Conservation (phyloP, 306 rosid genomes). For the Fagus crenata region DNA sequence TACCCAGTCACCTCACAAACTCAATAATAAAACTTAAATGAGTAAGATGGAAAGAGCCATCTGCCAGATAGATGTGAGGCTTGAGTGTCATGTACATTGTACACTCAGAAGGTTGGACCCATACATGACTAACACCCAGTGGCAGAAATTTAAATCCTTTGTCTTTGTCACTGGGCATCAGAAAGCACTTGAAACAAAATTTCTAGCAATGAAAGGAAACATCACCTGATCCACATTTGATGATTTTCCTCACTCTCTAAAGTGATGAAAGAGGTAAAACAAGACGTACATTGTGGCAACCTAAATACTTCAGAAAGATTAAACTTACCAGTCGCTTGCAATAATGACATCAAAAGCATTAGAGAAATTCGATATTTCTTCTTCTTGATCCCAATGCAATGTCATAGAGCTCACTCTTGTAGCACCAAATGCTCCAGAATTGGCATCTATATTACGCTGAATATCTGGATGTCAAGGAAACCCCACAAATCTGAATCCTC, state of each 20-base stretch:
- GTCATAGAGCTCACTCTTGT: conserved; percentile 70
- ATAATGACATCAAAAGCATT: conserved; percentile 66
- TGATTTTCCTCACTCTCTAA: background rate
- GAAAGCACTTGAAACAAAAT: background rate
- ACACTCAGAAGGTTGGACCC: conserved; percentile 5
- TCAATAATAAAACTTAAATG: conserved; percentile 6
- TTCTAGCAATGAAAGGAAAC: conserved; percentile 1
- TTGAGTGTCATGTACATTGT: background rate
- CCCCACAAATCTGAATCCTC: conserved; percentile 5
- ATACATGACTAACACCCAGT: conserved; percentile 1
- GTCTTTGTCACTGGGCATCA: background rate
- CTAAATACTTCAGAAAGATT: conserved; percentile 16
- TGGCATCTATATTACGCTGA: conserved; percentile 70
- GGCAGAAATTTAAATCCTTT: conserved; percentile 10
- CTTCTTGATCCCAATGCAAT: conserved; percentile 84
- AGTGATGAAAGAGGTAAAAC: conserved; percentile 6
- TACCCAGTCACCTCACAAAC: conserved; percentile 34
- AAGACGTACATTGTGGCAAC: conserved; percentile 3
- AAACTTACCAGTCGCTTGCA: conserved; percentile 79
- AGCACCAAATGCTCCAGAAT: conserved; percentile 69
- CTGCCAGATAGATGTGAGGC: conserved; percentile 28
- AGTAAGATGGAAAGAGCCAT: conserved; percentile 19
- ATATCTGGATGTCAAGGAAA: conserved; percentile 65
- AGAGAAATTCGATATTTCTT: conserved; percentile 44
- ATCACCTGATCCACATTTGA: conserved; percentile 24